Evolutionary conservation across 164 flowering plant species (phyloP).

Genomic region (Platanus orientalis): DNA sequence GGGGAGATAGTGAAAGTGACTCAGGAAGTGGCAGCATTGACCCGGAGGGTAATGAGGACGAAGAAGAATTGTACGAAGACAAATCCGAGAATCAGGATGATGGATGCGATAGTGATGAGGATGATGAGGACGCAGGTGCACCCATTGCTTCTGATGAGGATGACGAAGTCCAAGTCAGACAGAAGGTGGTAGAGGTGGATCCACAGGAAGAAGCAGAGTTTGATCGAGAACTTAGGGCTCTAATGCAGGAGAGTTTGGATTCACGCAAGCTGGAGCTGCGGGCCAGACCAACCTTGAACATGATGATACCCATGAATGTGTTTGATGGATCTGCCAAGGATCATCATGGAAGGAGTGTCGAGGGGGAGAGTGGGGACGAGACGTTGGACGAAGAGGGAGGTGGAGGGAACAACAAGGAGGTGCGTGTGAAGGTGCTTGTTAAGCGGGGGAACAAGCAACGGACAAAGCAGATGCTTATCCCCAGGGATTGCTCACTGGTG

Average conservation of each 20-base stretch:
- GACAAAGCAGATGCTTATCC: conserved; percentile 83
- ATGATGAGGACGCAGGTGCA: conserved; percentile 60
- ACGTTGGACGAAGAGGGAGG: conserved; percentile 65
- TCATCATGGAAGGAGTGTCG: conserved; percentile 61
- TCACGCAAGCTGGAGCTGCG: conserved; percentile 77
- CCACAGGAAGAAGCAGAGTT: conserved; percentile 84
- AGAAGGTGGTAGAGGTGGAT: conserved; percentile 58
- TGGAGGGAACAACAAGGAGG: conserved; percentile 51
- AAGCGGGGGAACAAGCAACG: conserved; percentile 93
- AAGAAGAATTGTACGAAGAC: conserved; percentile 59
- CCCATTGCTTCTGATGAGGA: conserved; percentile 77
- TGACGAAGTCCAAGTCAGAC: conserved; percentile 82
- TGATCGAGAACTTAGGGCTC: conserved; percentile 80
- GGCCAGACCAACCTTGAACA: conserved; percentile 71
- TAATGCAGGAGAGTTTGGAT: conserved; percentile 93
- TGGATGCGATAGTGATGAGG: conserved; percentile 53
- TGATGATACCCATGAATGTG: conserved; percentile 90
- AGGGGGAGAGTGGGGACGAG: conserved; percentile 94
- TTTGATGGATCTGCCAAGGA: conserved; percentile 77
- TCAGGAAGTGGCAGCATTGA: conserved; percentile 72
- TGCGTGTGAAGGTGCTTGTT: conserved; percentile 84
- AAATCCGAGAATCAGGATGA: conserved; percentile 51
- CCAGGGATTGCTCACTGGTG: conserved; percentile 75
- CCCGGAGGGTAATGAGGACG: conserved; percentile 51
- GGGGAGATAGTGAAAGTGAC: conserved; percentile 61